Evolutionary conservation across 768 basidiomycete genomes (phyloP).

Genomic region (Rubroboletus pulcherrimus): DNA sequence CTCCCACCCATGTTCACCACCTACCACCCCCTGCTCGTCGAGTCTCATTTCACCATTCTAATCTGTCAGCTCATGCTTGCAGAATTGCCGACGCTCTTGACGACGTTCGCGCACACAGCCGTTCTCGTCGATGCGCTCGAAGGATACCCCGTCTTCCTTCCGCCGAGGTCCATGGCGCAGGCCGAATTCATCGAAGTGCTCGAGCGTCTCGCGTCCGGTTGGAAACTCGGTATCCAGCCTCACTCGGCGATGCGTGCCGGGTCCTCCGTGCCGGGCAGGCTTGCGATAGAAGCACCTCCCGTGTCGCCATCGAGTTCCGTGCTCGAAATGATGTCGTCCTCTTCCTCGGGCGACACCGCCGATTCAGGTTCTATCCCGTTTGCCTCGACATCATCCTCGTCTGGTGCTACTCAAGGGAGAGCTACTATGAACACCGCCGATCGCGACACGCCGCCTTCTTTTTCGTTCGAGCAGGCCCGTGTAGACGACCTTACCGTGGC

Average conservation of each 20-base stretch:
- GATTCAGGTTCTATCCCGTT: slow-evolving; percentile 13
- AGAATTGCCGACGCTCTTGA: slow-evolving; percentile 60
- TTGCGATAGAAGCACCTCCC: slow-evolving; percentile 40
- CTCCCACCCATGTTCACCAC: slow-evolving; percentile 71
- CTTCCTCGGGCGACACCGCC: slow-evolving; percentile 20
- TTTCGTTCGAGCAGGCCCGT: slow-evolving; percentile 13
- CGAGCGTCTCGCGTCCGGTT: slow-evolving; percentile 75
- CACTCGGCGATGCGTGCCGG: slow-evolving; percentile 41
- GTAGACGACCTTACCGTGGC: slow-evolving; percentile 50
- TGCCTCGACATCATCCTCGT: slow-evolving; percentile 28
- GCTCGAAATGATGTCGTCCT: slow-evolving; percentile 21
- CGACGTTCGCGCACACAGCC: slow-evolving; percentile 63
- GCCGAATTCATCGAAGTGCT: slow-evolving; percentile 85
- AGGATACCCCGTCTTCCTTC: slow-evolving; percentile 84
- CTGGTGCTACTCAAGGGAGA: slow-evolving; percentile 9
- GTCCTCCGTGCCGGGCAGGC: slow-evolving; percentile 34
- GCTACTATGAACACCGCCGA: slow-evolving; percentile 22
- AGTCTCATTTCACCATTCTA: slow-evolving; percentile 79
- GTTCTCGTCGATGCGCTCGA: slow-evolving; percentile 76
- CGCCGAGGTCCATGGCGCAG: slow-evolving; percentile 85
- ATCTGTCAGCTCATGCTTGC: slow-evolving; percentile 75
- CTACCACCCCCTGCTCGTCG: slow-evolving; percentile 86
- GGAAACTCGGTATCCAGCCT: slow-evolving; percentile 62
- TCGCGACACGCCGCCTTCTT: slow-evolving; percentile 8
- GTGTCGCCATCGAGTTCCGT: slow-evolving; percentile 22